A percentile compares a stretch with the other conserved stretches of the same genome.
Evolutionary conservation across 2,329 filamentous ascomycete genomes (phyloP).

Genomic region (Fusarium dlaminii): DNA sequence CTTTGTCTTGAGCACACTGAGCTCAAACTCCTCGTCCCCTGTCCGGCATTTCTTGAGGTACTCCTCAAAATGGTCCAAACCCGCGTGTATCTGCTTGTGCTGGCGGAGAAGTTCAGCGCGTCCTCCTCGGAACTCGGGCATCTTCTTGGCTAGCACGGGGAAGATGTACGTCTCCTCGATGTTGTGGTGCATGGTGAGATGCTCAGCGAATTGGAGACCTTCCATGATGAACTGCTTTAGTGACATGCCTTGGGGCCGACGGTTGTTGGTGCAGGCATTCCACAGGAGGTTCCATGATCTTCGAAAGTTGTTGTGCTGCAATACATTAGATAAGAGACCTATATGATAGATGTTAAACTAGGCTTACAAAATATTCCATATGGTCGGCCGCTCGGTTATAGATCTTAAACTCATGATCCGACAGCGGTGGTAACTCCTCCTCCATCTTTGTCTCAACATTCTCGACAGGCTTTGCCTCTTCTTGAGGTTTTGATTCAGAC

Average conservation of each 20-base stretch:
- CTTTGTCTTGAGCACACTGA: constrained; percentile 70
- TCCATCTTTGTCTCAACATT: constrained; percentile 23
- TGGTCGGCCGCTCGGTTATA: constrained; percentile 79
- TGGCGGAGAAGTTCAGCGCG: constrained; percentile 73
- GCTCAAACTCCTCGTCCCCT: constrained; percentile 69
- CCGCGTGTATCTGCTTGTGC: constrained; percentile 81
- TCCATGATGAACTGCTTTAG: constrained; percentile 73
- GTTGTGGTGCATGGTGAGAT: constrained; percentile 79
- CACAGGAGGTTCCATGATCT: constrained; percentile 77
- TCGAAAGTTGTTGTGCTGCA: constrained; percentile 80
- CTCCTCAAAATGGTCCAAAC: constrained; percentile 72
- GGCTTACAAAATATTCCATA: constrained; percentile 76
- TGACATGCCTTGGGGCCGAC: constrained; percentile 70
- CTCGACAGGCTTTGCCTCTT: constrained; percentile 9
- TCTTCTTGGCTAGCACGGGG: constrained; percentile 77
- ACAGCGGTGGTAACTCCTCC: constrained; percentile 67
- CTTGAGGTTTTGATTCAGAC: constrained; percentile 21
- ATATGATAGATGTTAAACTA: not conserved
- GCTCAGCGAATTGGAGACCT: constrained; percentile 74
- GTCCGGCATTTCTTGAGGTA: constrained; percentile 71
- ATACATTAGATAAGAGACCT: not conserved
- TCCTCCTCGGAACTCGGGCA: constrained; percentile 76
- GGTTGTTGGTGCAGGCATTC: constrained; percentile 66
- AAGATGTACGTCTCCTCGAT: constrained; percentile 89
- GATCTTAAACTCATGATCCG: constrained; percentile 70